Conservation (phyloP, 495 filamentous ascomycete species). For the Trichocladium uniseriatum region DNA sequence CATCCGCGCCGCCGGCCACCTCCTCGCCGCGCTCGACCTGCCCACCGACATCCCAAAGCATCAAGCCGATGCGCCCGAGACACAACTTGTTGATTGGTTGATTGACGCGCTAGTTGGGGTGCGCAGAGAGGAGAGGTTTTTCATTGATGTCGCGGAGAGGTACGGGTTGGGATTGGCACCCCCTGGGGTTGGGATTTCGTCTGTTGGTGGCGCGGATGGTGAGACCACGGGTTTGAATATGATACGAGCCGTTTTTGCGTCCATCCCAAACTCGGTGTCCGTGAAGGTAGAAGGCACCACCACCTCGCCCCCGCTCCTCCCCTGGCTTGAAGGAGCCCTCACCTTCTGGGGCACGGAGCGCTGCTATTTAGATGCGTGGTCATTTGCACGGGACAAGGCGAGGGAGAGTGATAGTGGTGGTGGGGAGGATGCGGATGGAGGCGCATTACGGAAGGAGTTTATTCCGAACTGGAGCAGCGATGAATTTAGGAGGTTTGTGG, state of each 20-base stretch:
- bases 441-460: constrained; percentile 51
- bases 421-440: constrained; percentile 46
- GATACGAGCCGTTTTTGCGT: constrained; percentile 12
- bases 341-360: constrained; percentile 69
- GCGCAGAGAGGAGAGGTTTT: constrained; percentile 56
- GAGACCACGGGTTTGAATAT: background rate
- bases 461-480: constrained; percentile 57
- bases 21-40: constrained; percentile 55
- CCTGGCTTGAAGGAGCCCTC: constrained; percentile 54
- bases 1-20: constrained; percentile 55
- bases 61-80: too few relatives aligned
- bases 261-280: too few relatives aligned
- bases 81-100: constrained; percentile 49
- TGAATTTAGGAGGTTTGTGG: constrained; percentile 52
- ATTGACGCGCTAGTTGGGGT: constrained; percentile 56
- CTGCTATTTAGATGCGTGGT: constrained; percentile 52
- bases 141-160: constrained; percentile 52
- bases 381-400: constrained; percentile 36
- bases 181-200: background rate
- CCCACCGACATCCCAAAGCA: constrained; percentile 37
- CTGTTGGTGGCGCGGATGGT: too few relatives aligned
- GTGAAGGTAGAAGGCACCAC: too few relatives aligned
- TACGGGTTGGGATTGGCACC: constrained; percentile 54
- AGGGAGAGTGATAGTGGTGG: constrained; percentile 18
- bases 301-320: constrained; percentile 10